These are phyloP conservation scores for Porphyrellus cyaneotinctus DNA, from an alignment of 768 basidiomycete genomes.

Conservation along the genomic window DNA sequence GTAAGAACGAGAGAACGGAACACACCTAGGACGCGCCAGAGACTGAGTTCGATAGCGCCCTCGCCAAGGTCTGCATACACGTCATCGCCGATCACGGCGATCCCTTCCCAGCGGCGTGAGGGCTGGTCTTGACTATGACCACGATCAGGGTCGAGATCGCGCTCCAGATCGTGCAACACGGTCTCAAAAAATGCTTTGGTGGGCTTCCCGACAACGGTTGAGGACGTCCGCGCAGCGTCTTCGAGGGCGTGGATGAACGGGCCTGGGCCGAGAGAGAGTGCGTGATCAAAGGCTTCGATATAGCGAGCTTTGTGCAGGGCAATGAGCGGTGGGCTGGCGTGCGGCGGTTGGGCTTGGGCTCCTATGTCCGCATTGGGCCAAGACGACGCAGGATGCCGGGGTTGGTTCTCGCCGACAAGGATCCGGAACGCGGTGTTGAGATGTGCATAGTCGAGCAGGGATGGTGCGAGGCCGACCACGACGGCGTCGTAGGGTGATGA, in stretches of 20 bases:
- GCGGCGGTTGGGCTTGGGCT: not conserved
- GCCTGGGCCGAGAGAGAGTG: slow-evolving; percentile 63
- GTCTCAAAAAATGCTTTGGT: slow-evolving; percentile 54
- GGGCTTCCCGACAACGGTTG: slow-evolving; percentile 64
- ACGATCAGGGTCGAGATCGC: slow-evolving; percentile 8
- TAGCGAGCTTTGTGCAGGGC: slow-evolving; percentile 59
- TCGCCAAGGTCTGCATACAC: slow-evolving; percentile 58
- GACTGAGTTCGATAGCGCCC: slow-evolving; percentile 54
- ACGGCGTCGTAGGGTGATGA: slow-evolving; percentile 46
- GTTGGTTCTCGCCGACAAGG: slow-evolving; percentile 41
- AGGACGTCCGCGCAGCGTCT: slow-evolving; percentile 42
- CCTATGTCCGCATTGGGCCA: not conserved
- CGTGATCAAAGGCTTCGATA: slow-evolving; percentile 42
- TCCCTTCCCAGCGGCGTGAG: slow-evolving; percentile 13
- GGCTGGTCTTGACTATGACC: too few relatives aligned
- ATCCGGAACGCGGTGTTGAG: slow-evolving; percentile 68
- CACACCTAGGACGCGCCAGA: slow-evolving; percentile 63
- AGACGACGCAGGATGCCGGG: not conserved
- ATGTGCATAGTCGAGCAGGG: slow-evolving; percentile 45
- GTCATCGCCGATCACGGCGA: slow-evolving; percentile 61
- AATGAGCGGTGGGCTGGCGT: slow-evolving; percentile 38
- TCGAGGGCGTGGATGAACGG: slow-evolving; percentile 67
- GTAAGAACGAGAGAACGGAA: too few relatives aligned
- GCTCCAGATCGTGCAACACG: slow-evolving; percentile 44
- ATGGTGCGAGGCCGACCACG: slow-evolving; percentile 59